A percentile compares a stretch with the other conserved stretches of the same genome.
Evolutionary conservation across 2,329 filamentous ascomycete species (phyloP).

Genomic region (Phialemoniopsis sp.): DNA sequence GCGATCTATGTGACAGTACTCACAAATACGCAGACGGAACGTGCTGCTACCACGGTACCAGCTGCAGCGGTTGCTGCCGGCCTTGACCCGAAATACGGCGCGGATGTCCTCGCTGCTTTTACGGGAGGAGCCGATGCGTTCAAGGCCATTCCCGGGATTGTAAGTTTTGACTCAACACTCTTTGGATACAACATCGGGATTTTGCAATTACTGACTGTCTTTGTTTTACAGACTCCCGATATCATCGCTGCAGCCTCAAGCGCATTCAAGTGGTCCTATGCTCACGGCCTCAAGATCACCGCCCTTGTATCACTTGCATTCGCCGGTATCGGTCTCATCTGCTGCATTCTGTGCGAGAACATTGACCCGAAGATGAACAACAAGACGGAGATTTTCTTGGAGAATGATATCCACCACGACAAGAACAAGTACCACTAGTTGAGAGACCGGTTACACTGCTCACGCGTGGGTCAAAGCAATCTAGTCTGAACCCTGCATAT

Average conservation of each 20-base stretch:
- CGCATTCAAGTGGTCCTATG: conserved; percentile 8
- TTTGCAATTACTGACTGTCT: too few species aligned
- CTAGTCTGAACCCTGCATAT: too few species aligned
- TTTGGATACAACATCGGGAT: background rate
- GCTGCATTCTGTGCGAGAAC: conserved; percentile 21
- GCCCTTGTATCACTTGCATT: conserved; percentile 19
- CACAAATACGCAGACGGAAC: background rate
- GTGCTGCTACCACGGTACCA: conserved; percentile 1
- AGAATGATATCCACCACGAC: conserved; percentile 22
- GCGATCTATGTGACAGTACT: conserved; percentile 5
- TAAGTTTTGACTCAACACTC: background rate
- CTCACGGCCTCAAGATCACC: conserved; percentile 12
- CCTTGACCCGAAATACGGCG: background rate
- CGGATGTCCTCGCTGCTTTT: background rate
- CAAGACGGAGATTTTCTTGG: conserved; percentile 27
- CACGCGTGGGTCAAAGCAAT: too few species aligned
- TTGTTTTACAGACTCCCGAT: background rate
- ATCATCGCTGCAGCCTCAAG: conserved; percentile 11
- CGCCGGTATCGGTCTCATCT: conserved; percentile 19
- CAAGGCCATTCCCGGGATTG: conserved; percentile 2
- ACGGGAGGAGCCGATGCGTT: conserved; percentile 2
- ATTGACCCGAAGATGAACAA: conserved; percentile 26
- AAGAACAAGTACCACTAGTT: conserved; percentile 20
- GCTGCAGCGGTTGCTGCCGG: conserved; percentile 4
- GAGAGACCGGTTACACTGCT: too few species aligned